Evolutionary conservation across 202 grass and related monocot species (phyloP), one percentile per base, ranked within the genome.

Genomic region (Musa balbisiana): DNA sequence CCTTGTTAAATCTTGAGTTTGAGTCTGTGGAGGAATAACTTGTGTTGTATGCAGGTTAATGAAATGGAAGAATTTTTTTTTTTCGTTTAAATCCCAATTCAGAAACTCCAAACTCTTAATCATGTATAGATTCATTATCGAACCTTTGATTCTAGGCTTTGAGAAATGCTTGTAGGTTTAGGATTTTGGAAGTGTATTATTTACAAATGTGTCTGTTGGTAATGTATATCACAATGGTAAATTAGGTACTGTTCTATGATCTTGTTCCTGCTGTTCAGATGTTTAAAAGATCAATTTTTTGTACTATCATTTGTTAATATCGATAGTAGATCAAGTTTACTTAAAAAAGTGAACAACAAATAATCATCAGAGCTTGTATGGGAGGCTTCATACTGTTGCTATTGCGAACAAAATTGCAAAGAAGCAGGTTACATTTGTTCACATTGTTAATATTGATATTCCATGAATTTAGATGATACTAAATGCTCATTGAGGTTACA

Each of bases 251-350:
- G 15, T 58, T 1, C 17, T n/a, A 58, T 58, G 17, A 5, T 16
- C 55, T 58, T 58, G 17, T 16, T 58, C 55, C 14, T 58, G 55
- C 3, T 58, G 1, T 58, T 4, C 55, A n/a, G 11, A 25, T 64
- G 19, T 21, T 64, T 22, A 64, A 64, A 6, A 2, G 11, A 0
- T 8, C 11, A 22, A 64, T 43, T 43, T 8, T 63, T 63, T 63
- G n/a, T 8, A 5, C 56, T 60, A 6, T 64, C 21, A 21, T 64
- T 64, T 64, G 33, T 64, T 64, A 8, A 24, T 64, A 11, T 64
- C 17, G 5, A 60, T 60, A 10, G 9, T 4, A 51, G 82, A 15
- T 64, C 60, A 58, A 23, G 17, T 82, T 79, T 66, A 53, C 33
- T 58, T 67, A 33, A 51, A 52, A 24, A 76, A 12, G 62, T 49